Base-by-base conservation (phyloP, 225 moss, liverwort and hornwort species). In the Marchantia polymorpha region DNA sequence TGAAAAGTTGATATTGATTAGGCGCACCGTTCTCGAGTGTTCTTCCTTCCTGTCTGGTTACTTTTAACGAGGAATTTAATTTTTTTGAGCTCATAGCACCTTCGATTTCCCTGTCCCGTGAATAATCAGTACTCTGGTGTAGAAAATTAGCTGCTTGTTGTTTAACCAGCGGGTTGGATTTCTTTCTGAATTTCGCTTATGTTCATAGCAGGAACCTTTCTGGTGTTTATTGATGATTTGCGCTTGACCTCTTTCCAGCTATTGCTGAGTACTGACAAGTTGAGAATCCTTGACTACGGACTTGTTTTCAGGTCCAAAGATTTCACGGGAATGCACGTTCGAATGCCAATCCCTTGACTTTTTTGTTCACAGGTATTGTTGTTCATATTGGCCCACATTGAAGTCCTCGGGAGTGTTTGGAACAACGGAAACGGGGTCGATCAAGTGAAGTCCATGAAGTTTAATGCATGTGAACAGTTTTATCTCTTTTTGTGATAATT, bases 331-430 rank as follows among this genome's bases (percentile, higher is more conserved):
- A 81, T 15, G 91, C 83, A 60, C 91, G 91, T 47, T 73, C 86
- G 30, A 91, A 85, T 85, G 88, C 88, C 50, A 91, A 90, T 81
- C 90, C 88, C 30, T 88, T 88, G 86, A 84, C 88, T 16, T 85
- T 91, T 67, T 56, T 91, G 53, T 64, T 88, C 20, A 85, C 86
- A 87, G 89, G 91, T 91, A 77, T 54, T 39, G 39, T 39, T 39
- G 39, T 39, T 39, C 39, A 39, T 39, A 39, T 39, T 39, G 39
- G 39, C 39, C 39, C 53, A 49, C 53, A 12, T 31, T 50, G 4
- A 52, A 39, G 19, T 29, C 2, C 46, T 51, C 67, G 49, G 7
- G 14, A 12, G 16, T 7, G 22, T 2, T 17, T 8, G 8, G 8
- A 48, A 14, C 22, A 12, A 8, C 6, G 50, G 0, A 71, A 39